These are phyloP conservation scores for Aphanocladium album DNA, from an alignment of 2,329 filamentous ascomycete species.

Conservation along the genomic window DNA sequence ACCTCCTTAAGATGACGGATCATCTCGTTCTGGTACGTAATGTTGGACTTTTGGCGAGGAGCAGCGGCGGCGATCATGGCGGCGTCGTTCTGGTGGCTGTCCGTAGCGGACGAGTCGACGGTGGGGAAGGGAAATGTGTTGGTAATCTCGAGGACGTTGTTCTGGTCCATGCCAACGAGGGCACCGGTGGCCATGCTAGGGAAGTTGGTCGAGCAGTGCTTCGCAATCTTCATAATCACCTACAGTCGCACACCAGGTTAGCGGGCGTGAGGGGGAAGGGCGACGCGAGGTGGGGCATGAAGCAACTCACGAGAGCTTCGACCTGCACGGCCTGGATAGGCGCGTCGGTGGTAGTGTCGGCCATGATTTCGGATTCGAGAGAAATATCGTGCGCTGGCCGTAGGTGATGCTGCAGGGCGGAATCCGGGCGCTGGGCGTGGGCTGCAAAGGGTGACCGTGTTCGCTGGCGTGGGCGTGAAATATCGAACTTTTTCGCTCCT, in stretches of 20 bases:
- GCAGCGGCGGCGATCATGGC: constrained; percentile 78
- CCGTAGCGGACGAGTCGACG: constrained; percentile 63
- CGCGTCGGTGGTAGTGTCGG: constrained; percentile 57
- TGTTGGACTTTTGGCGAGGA: constrained; percentile 86
- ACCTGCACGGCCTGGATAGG: constrained; percentile 86
- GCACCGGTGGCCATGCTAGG: constrained; percentile 85
- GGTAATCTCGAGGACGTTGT: constrained; percentile 78
- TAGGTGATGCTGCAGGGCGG: constrained; percentile 19
- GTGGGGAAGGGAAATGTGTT: constrained; percentile 94
- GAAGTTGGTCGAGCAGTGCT: constrained; percentile 84
- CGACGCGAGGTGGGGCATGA: constrained; percentile 30
- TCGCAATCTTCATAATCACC: constrained; percentile 98
- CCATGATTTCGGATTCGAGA: constrained; percentile 43
- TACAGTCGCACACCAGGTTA: constrained; percentile 29
- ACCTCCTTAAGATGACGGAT: constrained; percentile 94
- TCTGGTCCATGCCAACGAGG: constrained; percentile 87
- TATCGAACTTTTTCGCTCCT: constrained; percentile 37
- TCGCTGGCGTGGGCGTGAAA: constrained; percentile 22
- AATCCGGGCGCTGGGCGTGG: constrained; percentile 22
- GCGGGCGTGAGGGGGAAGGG: constrained; percentile 20
- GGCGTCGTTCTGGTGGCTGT: constrained; percentile 70
- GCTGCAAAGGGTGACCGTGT: constrained; percentile 21
- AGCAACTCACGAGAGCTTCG: constrained; percentile 75
- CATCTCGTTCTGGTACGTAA: constrained; percentile 90
- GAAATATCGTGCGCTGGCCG: constrained; percentile 22